These are phyloP conservation scores for Pseudoturritis turrita DNA, from an alignment of 345 rosid genomes.

Conservation along the genomic window DNA sequence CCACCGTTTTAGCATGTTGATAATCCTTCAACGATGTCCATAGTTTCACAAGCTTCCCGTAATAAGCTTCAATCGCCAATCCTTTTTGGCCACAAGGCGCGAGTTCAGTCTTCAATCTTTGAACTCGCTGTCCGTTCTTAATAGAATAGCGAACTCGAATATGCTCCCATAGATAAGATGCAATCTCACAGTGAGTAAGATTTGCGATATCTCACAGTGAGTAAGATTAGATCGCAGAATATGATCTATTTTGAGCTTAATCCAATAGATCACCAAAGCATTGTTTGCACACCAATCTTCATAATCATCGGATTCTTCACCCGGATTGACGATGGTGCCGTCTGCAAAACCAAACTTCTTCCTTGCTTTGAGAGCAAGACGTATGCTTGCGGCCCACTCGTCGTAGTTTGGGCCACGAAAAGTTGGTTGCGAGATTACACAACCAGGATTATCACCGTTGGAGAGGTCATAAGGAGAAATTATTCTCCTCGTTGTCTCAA, in stretches of 20 bases:
- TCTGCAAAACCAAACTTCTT: not conserved
- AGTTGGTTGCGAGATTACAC: too few relatives aligned
- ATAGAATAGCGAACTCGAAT: not conserved
- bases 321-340: too few relatives aligned
- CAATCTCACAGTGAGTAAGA: too few relatives aligned
- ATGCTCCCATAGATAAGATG: not conserved
- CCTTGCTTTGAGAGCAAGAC: too few relatives aligned
- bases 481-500: too few relatives aligned
- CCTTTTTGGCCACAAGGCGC: not conserved
- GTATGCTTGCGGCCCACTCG: not conserved
- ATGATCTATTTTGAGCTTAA: not conserved
- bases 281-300: not conserved
- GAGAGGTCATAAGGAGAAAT: too few relatives aligned
- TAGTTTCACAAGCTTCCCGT: accelerated
- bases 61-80: not conserved
- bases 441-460: too few relatives aligned
- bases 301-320: not conserved
- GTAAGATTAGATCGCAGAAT: not conserved
- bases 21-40: not conserved
- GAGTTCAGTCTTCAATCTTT: too few relatives aligned
- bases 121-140: too few relatives aligned
- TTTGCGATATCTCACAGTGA: not conserved
- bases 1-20: not conserved
- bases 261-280: too few relatives aligned
- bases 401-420: too few relatives aligned